These are phyloP conservation scores for Furcasterigmium furcatum DNA, from an alignment of 2,329 filamentous ascomycete species.

Conservation along the genomic window DNA sequence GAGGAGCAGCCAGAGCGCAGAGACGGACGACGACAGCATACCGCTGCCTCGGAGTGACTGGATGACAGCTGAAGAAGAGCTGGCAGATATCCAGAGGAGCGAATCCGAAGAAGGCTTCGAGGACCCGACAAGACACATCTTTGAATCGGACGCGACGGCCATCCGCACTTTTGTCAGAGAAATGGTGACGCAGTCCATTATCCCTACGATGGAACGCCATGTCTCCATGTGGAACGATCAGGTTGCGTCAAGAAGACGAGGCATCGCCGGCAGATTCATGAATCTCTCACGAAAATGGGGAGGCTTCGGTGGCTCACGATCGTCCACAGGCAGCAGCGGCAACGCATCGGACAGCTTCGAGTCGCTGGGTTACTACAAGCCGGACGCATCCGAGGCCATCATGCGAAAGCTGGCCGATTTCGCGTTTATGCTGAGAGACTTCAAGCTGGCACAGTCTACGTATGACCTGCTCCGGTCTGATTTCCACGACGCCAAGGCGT, in stretches of 20 bases:
- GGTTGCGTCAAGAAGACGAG: conserved; percentile 83
- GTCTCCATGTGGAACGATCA: conserved; percentile 96
- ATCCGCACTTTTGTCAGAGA: conserved; percentile 89
- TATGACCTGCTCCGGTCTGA: conserved; percentile 89
- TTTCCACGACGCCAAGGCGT: conserved; percentile 93
- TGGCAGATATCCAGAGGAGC: conserved; percentile 67
- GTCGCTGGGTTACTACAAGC: conserved; percentile 73
- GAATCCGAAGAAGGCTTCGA: conserved; percentile 69
- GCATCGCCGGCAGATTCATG: conserved; percentile 90
- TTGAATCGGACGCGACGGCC: conserved; percentile 86
- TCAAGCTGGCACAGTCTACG: conserved; percentile 85
- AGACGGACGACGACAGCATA: conserved; percentile 88
- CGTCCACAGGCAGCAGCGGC: conserved; percentile 46
- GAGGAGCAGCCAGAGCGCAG: conserved; percentile 78
- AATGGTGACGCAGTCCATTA: conserved; percentile 89
- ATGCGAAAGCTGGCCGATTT: conserved; percentile 94
- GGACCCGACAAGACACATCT: conserved; percentile 74
- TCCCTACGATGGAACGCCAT: conserved; percentile 94
- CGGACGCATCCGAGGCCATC: conserved; percentile 81
- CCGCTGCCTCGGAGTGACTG: conserved; percentile 80
- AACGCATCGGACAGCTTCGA: conserved; percentile 67
- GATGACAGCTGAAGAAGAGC: conserved; percentile 83
- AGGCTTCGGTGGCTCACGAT: conserved; percentile 70
- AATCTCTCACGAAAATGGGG: conserved; percentile 89
- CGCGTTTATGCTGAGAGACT: conserved; percentile 95